Percentiles rank a stretch among this genome's conserved stretches.
phyloP scores from a whole-genome alignment of 1,284 basidiomycete genomes.

The Neonothopanus nambi region DNA sequence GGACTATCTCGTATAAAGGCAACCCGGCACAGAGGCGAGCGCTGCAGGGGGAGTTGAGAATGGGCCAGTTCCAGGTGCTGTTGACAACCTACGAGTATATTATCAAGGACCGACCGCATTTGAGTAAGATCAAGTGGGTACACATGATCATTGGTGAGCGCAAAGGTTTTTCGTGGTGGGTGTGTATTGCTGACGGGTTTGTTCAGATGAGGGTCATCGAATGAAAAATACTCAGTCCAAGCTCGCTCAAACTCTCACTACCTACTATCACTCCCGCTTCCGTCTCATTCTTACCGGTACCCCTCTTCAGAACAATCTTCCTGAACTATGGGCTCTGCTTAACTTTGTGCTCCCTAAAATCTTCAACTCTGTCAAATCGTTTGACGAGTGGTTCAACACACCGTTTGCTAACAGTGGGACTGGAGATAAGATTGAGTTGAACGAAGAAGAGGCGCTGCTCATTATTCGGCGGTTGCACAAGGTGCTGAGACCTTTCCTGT shows the following conservation, averaged over 20 bases:
- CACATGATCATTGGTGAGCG: conserved; percentile 92
- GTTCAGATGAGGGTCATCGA: conserved; percentile 77
- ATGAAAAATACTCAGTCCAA: conserved; percentile 98
- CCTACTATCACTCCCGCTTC: conserved; percentile 90
- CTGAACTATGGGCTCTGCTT: conserved; percentile 96
- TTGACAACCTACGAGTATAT: conserved; percentile 98
- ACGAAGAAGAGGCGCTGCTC: conserved; percentile 92
- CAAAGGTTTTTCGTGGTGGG: not conserved
- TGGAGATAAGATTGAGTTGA: conserved; percentile 97
- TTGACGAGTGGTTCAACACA: conserved; percentile 99
- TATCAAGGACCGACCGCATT: conserved; percentile 86
- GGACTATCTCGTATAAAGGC: conserved; percentile 97
- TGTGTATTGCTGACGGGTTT: not conserved
- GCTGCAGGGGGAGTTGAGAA: conserved; percentile 79
- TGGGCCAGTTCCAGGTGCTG: conserved; percentile 95
- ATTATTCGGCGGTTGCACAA: conserved; percentile 79
- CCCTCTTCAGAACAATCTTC: conserved; percentile 98
- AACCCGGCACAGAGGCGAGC: conserved; percentile 78
- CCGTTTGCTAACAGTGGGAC: conserved; percentile 98
- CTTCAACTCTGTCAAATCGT: conserved; percentile 99
- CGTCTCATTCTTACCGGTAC: conserved; percentile 97
- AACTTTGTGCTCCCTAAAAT: conserved; percentile 99
- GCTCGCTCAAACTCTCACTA: conserved; percentile 89
- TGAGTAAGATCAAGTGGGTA: conserved; percentile 97
- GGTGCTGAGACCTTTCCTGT: conserved; percentile 94